Evolutionary conservation across 441 rosid species (phyloP).

Genomic region (Syzygium syzygioides): DNA sequence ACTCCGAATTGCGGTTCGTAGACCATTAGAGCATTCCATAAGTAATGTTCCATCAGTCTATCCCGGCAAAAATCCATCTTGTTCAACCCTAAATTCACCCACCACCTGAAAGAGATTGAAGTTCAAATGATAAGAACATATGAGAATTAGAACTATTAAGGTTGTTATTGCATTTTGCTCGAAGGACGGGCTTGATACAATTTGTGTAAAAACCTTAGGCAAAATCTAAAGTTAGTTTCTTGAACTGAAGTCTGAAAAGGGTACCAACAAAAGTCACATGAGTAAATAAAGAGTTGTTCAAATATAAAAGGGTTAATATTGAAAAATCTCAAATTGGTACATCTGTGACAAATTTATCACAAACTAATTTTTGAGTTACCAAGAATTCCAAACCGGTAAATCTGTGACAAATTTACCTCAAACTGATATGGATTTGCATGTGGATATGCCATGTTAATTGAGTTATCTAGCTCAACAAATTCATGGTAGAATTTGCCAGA

Average conservation of each 20-base stretch:
- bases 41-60: neutral
- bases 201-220: neutral
- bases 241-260: too few species aligned
- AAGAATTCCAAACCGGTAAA: too few species aligned
- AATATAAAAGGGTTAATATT: too few species aligned
- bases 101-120: neutral
- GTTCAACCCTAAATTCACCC: slow-evolving; percentile 6
- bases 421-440: too few species aligned
- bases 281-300: neutral
- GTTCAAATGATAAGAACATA: neutral
- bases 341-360: too few species aligned
- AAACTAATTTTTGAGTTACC: too few species aligned
- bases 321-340: too few species aligned
- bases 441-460: too few species aligned
- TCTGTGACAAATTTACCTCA: too few species aligned
- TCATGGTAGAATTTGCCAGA: too few species aligned
- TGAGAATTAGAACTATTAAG: neutral
- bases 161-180: neutral
- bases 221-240: neutral
- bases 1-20: neutral
- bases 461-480: too few species aligned
- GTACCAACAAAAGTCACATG: neutral
- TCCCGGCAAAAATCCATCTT: neutral
- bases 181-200: neutral
- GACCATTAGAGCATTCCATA: neutral